Evolutionary conservation across 2,329 filamentous ascomycete genomes (phyloP), one percentile per base, ranked within the genome.

Genomic region (Trichoderma breve): DNA sequence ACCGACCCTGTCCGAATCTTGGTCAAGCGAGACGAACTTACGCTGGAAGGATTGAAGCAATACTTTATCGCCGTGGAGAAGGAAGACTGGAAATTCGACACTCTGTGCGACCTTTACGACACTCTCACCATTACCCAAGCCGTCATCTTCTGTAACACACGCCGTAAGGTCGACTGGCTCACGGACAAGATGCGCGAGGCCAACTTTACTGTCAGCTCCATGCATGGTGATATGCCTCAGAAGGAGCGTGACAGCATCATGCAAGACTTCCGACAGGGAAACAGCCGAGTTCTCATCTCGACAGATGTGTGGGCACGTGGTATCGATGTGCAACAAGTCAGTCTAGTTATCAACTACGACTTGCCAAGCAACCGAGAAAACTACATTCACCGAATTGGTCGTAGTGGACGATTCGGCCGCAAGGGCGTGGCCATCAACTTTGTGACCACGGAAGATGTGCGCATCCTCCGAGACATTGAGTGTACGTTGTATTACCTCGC

Each of bases 401-500:
- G 96, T 81, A 96, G 93, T 81, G 96, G 96, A 77, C 90, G 96
- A 76, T 99, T 99, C 79, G 96, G 96, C 78, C 90, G 96, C 79
- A 99, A 99, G 87, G 96, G 96, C 88, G 96, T 99, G 76, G 96
- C 96, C 47, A 99, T 99, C 88, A 99, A 99, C 86, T 99, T 99
- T 80, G 96, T 99, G 76, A 99, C 96, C 3, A 97, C 93, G 80
- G 96, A 99, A 78, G 96, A 99, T 81, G 96, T 99, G 73, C 92
- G 96, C 81, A 99, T 99, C 80, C 88, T 99, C 78, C 91, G 96
- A 76, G 96, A 99, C 81, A 99, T 99, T 79, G 96, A 99, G 86
- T 85, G 92, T 95, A 85, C 83, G 91, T 87, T 34, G 24, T 15
- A 11, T 28, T 8, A 6, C n/a, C 21, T 21, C 12, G 36, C n/a